Percentiles rank a stretch among this genome's conserved stretches.
Evolutionary conservation across 768 basidiomycete species (phyloP).

Genomic region (Mycena floridula): DNA sequence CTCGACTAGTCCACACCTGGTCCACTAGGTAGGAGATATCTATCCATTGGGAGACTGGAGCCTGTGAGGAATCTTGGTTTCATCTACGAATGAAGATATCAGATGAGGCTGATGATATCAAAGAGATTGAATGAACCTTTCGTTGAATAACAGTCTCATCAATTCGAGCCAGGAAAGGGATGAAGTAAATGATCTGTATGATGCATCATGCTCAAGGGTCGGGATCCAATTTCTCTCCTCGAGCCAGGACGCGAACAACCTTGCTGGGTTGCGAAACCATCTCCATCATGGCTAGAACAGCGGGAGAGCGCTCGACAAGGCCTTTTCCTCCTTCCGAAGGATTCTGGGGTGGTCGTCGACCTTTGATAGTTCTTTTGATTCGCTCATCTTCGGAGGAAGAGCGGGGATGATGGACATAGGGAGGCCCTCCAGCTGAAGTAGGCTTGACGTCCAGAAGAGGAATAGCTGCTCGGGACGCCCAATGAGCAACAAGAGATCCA

Average conservation of each 20-base stretch:
- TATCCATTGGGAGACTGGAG: too few relatives aligned
- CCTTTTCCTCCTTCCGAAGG: constrained; percentile 24
- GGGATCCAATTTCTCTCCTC: constrained; percentile 80
- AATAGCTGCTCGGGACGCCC: constrained; percentile 63
- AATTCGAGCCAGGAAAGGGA: too few relatives aligned
- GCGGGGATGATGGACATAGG: background rate
- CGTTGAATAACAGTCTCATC: too few relatives aligned
- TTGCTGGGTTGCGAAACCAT: constrained; percentile 67
- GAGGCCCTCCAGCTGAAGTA: constrained; percentile 22
- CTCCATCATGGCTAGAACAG: constrained; percentile 81
- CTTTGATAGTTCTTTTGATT: constrained; percentile 12
- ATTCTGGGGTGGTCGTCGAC: background rate
- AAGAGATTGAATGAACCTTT: too few relatives aligned
- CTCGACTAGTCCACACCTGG: too few relatives aligned
- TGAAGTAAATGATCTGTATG: too few relatives aligned
- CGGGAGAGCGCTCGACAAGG: constrained; percentile 72
- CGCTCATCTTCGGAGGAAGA: constrained; percentile 19
- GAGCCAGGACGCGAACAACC: constrained; percentile 73
- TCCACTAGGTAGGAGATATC: too few relatives aligned
- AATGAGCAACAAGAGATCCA: constrained; percentile 56
- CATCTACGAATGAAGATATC: too few relatives aligned
- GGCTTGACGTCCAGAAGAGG: constrained; percentile 50
- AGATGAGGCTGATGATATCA: too few relatives aligned
- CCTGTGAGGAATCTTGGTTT: too few relatives aligned
- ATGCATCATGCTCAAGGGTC: constrained; percentile 20